Percentiles rank a stretch among this genome's conserved stretches.
Conservation (phyloP, 257 asterid genomes). For the Solanum sparsipilum region DNA sequence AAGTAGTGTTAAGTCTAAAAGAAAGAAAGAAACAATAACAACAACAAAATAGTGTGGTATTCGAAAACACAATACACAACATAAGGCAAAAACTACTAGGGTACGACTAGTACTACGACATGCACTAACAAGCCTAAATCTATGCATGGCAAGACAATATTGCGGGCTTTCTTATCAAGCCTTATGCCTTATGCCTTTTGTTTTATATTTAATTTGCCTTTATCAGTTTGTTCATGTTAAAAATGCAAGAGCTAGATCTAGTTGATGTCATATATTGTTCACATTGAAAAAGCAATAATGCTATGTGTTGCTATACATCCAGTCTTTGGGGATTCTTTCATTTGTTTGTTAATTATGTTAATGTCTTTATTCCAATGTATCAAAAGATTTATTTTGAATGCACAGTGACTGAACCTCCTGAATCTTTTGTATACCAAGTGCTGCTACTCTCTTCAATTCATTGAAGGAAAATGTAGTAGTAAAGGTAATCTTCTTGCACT, state of each 20-base stretch:
- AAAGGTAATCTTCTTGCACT: not conserved
- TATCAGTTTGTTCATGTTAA: not conserved
- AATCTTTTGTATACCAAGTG: not conserved
- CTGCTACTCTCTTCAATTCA: not conserved
- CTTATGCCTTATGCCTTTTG: not conserved
- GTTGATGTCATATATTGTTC: not conserved
- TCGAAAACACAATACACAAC: not conserved
- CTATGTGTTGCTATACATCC: not conserved
- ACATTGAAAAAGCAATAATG: not conserved
- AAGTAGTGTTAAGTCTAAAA: not conserved
- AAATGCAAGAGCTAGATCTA: not conserved
- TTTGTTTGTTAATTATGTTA: not conserved
- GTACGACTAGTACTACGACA: not conserved
- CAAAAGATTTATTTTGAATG: not conserved
- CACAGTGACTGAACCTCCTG: not conserved
- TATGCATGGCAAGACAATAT: not conserved
- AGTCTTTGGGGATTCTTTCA: not conserved
- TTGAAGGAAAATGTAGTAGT: not conserved
- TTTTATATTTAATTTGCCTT: not conserved
- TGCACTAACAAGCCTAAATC: not conserved
- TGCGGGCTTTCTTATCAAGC: not conserved
- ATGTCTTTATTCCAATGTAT: not conserved
- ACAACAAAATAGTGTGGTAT: not conserved
- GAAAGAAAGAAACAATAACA: not conserved
- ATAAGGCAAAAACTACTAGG: not conserved